These are phyloP conservation scores for Francoa sonchifolia DNA, from an alignment of 441 rosid species.

Conservation along the genomic window DNA sequence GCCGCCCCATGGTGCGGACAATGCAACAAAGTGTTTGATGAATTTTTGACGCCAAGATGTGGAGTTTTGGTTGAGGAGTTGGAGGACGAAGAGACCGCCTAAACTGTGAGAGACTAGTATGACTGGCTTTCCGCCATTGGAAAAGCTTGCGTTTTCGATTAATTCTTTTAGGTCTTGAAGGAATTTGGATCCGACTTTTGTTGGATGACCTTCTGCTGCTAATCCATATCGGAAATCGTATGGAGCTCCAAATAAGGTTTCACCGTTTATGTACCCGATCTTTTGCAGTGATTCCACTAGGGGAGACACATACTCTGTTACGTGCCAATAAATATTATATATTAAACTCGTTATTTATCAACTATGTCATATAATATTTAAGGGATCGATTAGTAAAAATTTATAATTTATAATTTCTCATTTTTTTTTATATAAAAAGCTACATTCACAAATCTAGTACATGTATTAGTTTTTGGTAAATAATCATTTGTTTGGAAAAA, in stretches of 20 bases:
- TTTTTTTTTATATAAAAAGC: background rate
- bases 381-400: background rate
- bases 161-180: slow-evolving; percentile 43
- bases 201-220: slow-evolving; percentile 56
- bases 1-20: slow-evolving; percentile 94
- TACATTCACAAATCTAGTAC: background rate
- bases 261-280: slow-evolving; percentile 43
- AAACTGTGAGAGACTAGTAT: slow-evolving; percentile 68
- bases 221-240: slow-evolving; percentile 76
- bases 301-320: slow-evolving; percentile 56
- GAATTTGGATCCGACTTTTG: slow-evolving; percentile 48
- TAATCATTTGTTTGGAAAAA: background rate
- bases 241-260: slow-evolving; percentile 65
- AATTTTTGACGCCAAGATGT: slow-evolving; percentile 47
- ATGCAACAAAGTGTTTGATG: slow-evolving; percentile 64
- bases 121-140: slow-evolving; percentile 52
- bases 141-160: slow-evolving; percentile 43
- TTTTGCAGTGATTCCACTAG: slow-evolving; percentile 46
- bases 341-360: background rate
- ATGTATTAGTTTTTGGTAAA: background rate
- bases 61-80: slow-evolving; percentile 52
- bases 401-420: background rate
- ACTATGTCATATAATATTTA: background rate
- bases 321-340: slow-evolving; percentile 25
- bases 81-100: slow-evolving; percentile 62